Conservation (phyloP, 805 yeast genomes). For the Yarrowia divulgata region DNA sequence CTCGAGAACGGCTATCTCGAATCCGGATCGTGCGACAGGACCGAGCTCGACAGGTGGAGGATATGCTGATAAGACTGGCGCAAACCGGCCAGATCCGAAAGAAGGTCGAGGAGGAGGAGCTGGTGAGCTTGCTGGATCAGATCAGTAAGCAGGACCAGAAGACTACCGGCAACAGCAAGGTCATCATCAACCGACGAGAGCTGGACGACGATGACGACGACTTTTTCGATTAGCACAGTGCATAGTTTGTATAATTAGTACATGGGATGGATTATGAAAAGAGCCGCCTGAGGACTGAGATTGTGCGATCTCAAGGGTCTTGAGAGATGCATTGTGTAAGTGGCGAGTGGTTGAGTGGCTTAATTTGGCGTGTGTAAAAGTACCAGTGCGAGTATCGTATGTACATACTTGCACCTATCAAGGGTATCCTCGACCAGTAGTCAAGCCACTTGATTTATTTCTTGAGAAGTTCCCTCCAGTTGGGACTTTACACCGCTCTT, state of each 20-base stretch:
- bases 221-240: conserved; percentile 53
- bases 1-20: conserved; percentile 85
- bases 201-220: conserved; percentile 53
- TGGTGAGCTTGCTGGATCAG: conserved; percentile 83
- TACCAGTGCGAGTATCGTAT: no score
- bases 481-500: no score
- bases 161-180: conserved; percentile 62
- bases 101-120: conserved; percentile 80
- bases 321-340: no score
- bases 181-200: conserved; percentile 60
- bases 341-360: no score
- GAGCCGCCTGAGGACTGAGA: no score
- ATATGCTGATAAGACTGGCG: conserved; percentile 72
- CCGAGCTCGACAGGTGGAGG: conserved; percentile 87
- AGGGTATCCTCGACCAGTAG: no score
- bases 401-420: no score
- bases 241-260: background rate
- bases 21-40: conserved; percentile 91
- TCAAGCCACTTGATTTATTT: no score
- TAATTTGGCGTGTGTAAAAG: no score
- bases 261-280: background rate
- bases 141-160: conserved; percentile 73
- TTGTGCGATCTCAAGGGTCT: no score
- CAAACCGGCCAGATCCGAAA: conserved; percentile 77
- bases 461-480: no score